phyloP scores from a whole-genome alignment of 345 rosid genomes.

The Brassica carinata region DNA sequence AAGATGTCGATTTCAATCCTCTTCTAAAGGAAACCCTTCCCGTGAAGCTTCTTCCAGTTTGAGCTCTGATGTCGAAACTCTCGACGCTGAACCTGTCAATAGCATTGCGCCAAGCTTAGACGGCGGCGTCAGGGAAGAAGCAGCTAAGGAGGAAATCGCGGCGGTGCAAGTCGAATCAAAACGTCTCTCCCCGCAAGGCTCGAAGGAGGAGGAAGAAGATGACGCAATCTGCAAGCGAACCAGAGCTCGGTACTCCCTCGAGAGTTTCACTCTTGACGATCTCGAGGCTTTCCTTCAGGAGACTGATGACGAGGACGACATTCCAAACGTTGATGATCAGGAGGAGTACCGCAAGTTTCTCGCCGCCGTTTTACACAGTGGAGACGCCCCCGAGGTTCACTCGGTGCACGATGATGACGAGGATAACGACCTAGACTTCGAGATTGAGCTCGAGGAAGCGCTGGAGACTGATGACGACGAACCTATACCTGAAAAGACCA shows the following conservation, averaged over 20 bases:
- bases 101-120: slow-evolving; percentile 27
- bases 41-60: slow-evolving; percentile 85
- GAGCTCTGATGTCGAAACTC: slow-evolving; percentile 73
- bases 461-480: slow-evolving; percentile 89
- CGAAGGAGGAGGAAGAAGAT: slow-evolving; percentile 49
- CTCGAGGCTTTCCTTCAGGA: slow-evolving; percentile 95
- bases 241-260: slow-evolving; percentile 84
- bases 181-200: neutral
- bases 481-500: slow-evolving; percentile 41
- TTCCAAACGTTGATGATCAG: slow-evolving; percentile 85
- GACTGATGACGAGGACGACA: slow-evolving; percentile 89
- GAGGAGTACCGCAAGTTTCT: slow-evolving; percentile 90
- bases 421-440: slow-evolving; percentile 87
- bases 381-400: slow-evolving; percentile 52
- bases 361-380: slow-evolving; percentile 76
- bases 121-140: slow-evolving; percentile 2
- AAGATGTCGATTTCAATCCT: slow-evolving; percentile 85
- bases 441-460: slow-evolving; percentile 89
- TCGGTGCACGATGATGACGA: slow-evolving; percentile 65
- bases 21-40: slow-evolving; percentile 71
- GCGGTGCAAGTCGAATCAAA: slow-evolving; percentile 34
- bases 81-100: slow-evolving; percentile 46
- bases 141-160: slow-evolving; percentile 47
- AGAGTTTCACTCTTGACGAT: slow-evolving; percentile 87
- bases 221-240: slow-evolving; percentile 92